Evolutionary conservation across 1,284 basidiomycete species (phyloP).

Genomic region (Ceratobasidium sp.): DNA sequence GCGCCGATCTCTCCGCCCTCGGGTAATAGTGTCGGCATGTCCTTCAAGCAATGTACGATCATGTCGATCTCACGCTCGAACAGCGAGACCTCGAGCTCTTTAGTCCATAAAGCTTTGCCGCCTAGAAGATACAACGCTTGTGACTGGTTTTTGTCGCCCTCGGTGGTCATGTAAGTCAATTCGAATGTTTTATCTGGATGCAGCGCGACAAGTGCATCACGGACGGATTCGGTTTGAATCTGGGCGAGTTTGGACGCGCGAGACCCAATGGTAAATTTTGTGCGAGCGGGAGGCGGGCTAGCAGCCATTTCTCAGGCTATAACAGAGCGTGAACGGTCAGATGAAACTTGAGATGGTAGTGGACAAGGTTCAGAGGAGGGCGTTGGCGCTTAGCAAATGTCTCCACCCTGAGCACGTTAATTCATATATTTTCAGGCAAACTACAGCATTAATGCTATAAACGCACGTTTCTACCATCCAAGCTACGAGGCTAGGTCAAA

Average conservation of each 20-base stretch:
- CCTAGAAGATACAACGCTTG: slow-evolving; percentile 82
- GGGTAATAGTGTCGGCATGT: slow-evolving; percentile 91
- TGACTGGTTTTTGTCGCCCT: slow-evolving; percentile 92
- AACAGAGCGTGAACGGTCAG: too few relatives aligned
- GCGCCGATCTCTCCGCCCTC: slow-evolving; percentile 89
- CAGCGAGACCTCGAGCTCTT: slow-evolving; percentile 91
- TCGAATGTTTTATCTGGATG: slow-evolving; percentile 69
- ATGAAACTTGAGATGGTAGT: too few relatives aligned
- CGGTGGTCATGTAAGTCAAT: slow-evolving; percentile 89
- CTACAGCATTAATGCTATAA: too few relatives aligned
- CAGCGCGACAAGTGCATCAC: slow-evolving; percentile 67
- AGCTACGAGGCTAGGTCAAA: slow-evolving; percentile 36
- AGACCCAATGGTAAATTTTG: slow-evolving; percentile 79
- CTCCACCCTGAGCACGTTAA: too few relatives aligned
- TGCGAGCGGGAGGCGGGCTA: slow-evolving; percentile 39
- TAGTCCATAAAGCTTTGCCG: slow-evolving; percentile 94
- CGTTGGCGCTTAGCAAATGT: slow-evolving; percentile 31
- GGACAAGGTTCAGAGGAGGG: too few relatives aligned
- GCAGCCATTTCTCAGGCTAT: too few relatives aligned
- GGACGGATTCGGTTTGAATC: slow-evolving; percentile 85
- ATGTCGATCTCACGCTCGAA: slow-evolving; percentile 84
- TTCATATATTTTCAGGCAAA: slow-evolving; percentile 1
- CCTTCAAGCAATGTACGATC: slow-evolving; percentile 95
- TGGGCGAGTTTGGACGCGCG: slow-evolving; percentile 88
- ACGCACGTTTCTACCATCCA: too few relatives aligned